Base-by-base conservation (phyloP, 805 yeast genomes). In the Blastobotrys americana region DNA sequence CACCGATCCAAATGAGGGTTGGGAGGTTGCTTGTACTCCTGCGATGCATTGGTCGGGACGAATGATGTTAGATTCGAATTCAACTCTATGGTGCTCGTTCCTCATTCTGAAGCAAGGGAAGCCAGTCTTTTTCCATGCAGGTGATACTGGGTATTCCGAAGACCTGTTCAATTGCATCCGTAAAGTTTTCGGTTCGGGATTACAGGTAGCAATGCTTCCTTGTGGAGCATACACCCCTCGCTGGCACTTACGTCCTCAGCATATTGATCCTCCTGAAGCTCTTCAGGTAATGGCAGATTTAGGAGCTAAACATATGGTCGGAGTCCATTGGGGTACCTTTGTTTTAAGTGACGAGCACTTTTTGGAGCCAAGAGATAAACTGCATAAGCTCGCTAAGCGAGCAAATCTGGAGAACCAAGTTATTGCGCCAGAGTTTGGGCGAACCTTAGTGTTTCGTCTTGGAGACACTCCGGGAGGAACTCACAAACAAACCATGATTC, bases 321-420 rank as follows among this genome's bases (percentile, higher is more conserved):
- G 97, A 1, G 87, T 90, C 25, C 97, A 90, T 63, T 90, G 96
- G 95, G 97, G 97, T 0, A 90, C 97, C 0, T 90, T 88, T 64
- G 80, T 87, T 20, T 66, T 90, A 53, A 84, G 95, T 60, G 83
- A 88, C 38, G 97, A 90, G 62, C 83, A 85, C 45, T 86, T 82
- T 52, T 60, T 85, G 31, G 97, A 89, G 60, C 97, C 97, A 1
- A 82, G 84, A 48, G 65, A 70, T 44, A 64, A 71, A 55, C 63
- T 89, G 34, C 73, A 72, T 38, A 61, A 67, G 38, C 60, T 77
- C 41, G 81, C 89, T 0, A 59, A 55, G 43, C 60, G 53, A n/a
- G 54, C 54, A 15, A 66, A 62, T 31, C 67, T 63, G 43, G 54
- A 53, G 0, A 56, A 68, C 33, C 64, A 67, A 49, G 78, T 73